Evolutionary conservation across 768 basidiomycete species (phyloP), one percentile per base, ranked within the genome.

Genomic region (Tulasnella sp.): DNA sequence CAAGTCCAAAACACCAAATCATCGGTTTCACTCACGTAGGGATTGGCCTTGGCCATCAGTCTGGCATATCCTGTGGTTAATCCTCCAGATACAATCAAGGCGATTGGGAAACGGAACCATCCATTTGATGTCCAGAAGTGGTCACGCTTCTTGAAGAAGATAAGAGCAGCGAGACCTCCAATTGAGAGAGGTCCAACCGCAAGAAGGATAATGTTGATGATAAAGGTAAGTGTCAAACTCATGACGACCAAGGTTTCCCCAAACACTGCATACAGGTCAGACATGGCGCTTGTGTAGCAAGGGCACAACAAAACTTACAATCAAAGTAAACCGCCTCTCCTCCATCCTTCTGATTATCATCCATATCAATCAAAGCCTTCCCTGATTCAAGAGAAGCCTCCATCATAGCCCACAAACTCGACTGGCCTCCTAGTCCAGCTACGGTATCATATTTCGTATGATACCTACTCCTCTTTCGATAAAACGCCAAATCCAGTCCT

Each of bases 401-500:
- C 74, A 89, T 74, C 79, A 87, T 83, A 2, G 77, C 71, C 84
- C 85, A 89, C 7, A 90, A 65, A 6, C 80, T 67, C 31, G 66
- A 71, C 57, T 71, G 69, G 10, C 78, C 79, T 1, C 62, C 63
- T 58, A 70, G 77, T 45, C 73, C 74, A 5, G 79, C 68, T 37
- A 87, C 70, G 1, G 77, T 71, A 59, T 89, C 86, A 35, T 75
- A 75, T 59, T 72, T 73, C 0, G 86, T 88, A 61, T 90, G 87
- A 57, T 89, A 89, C 55, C 70, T 72, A 54, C 80, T 78, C 37
- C 86, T 71, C 1, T 77, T 76, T 53, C 71, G 73, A 63, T 87
- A 89, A 60, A 87, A 89, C 0, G 86, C 82, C 28, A 88, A 65
- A 58, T 89, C 86, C 4, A 86, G 68, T 3, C 86, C 86, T 39